Percentiles rank a stretch among this genome's conserved stretches.
Conservation (phyloP, 371 early-diverging fungal species). For the Mortierella sp. region DNA sequence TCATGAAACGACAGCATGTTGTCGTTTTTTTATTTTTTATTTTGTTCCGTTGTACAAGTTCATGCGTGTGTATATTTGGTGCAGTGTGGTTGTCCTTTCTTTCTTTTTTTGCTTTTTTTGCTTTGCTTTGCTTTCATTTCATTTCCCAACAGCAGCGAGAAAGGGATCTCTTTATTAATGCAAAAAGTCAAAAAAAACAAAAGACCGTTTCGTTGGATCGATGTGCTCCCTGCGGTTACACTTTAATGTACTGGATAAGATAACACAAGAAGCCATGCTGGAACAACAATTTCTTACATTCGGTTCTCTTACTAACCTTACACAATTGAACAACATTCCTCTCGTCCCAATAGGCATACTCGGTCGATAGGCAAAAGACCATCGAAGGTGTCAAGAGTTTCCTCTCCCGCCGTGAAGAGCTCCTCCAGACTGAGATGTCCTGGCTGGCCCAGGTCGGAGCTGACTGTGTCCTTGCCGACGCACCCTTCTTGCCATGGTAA, state of each 20-base stretch:
- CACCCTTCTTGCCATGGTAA: slow-evolving; percentile 80
- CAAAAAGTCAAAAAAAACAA: not conserved
- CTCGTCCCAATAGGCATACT: slow-evolving; percentile 78
- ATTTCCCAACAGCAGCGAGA: not conserved
- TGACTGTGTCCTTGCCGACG: slow-evolving; percentile 80
- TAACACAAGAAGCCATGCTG: not conserved
- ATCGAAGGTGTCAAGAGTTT: slow-evolving; percentile 67
- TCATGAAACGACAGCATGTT: not conserved
- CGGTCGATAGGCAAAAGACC: slow-evolving; percentile 76
- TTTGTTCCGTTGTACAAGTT: slow-evolving; percentile 10
- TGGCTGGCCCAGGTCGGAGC: slow-evolving; percentile 71
- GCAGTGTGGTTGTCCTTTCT: not conserved
- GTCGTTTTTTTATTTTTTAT: not conserved
- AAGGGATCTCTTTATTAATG: not conserved
- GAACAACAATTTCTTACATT: too few relatives aligned
- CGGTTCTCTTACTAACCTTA: not conserved
- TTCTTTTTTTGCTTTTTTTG: not conserved
- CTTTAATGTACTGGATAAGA: not conserved
- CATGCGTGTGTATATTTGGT: not conserved
- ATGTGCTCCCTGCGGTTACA: not conserved
- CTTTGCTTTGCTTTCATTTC: not conserved
- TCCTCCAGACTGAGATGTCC: slow-evolving; percentile 63
- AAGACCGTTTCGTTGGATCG: slow-evolving; percentile 4
- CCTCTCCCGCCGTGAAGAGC: slow-evolving; percentile 64
- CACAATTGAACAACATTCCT: not conserved